These are phyloP conservation scores for Novakomyces olei DNA, from an alignment of 805 yeast species.

Conservation along the genomic window DNA sequence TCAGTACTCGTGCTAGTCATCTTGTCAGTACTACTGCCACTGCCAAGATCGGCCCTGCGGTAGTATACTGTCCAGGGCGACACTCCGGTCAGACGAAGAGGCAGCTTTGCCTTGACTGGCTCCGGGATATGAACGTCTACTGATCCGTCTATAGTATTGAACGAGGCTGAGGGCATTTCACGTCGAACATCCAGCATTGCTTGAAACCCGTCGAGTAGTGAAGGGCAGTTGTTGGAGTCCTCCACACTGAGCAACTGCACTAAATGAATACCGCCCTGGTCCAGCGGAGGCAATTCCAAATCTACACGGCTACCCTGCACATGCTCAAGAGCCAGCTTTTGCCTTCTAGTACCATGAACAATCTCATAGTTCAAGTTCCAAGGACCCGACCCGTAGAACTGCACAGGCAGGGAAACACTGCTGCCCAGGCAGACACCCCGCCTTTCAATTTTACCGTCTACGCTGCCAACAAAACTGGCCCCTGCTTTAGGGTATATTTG, in stretches of 20 bases:
- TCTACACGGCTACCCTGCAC: constrained; percentile 19
- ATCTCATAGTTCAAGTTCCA: constrained; percentile 49
- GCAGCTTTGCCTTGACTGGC: constrained; percentile 37
- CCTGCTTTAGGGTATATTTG: constrained; percentile 18
- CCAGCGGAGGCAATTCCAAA: constrained; percentile 34
- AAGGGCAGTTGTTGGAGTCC: constrained; percentile 63
- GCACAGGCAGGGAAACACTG: constrained; percentile 27
- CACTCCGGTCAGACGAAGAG: constrained; percentile 36
- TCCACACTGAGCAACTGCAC: constrained; percentile 39
- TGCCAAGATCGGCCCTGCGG: neutral
- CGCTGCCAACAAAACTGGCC: constrained; percentile 16
- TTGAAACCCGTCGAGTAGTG: constrained; percentile 42
- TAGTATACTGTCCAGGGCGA: constrained; percentile 26
- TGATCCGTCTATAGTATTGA: constrained; percentile 21
- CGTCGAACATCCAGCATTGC: constrained; percentile 44
- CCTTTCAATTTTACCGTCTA: neutral
- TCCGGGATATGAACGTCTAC: constrained; percentile 18
- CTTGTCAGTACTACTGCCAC: neutral
- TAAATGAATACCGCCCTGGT: constrained; percentile 51
- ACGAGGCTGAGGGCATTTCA: constrained; percentile 39
- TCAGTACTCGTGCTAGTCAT: too few relatives aligned
- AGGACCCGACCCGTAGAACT: constrained; percentile 62
- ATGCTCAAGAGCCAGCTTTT: constrained; percentile 21
- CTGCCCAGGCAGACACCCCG: constrained; percentile 22
- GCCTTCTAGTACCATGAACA: constrained; percentile 29